A percentile compares a stretch with the other conserved stretches of the same genome.
Conservation (phyloP, 176 grass and related monocot genomes). For the Oryza rufipogon region DNA sequence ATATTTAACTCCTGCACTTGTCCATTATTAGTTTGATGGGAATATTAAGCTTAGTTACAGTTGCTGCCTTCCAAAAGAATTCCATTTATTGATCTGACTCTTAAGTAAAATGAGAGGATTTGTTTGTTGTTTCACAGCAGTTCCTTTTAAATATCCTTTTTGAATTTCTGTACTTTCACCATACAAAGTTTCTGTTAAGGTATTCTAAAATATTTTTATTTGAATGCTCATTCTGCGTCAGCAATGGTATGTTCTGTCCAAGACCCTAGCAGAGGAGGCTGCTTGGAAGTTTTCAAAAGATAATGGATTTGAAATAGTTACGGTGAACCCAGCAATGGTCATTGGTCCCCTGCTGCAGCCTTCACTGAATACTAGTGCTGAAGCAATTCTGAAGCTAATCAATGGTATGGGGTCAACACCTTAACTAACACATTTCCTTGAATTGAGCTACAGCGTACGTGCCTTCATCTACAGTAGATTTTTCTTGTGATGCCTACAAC, state of each 20-base stretch:
- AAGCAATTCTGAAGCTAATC: constrained; percentile 61
- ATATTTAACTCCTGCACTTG: not conserved
- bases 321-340: constrained; percentile 72
- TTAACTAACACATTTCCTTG: not conserved
- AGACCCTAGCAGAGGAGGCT: constrained; percentile 68
- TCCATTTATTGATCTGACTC: constrained; percentile 5
- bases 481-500: not conserved
- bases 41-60: not conserved
- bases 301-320: constrained; percentile 54
- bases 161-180: not conserved
- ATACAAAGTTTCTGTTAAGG: constrained; percentile 9
- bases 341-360: constrained; percentile 68
- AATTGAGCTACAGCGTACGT: not conserved
- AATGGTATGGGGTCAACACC: constrained; percentile 37
- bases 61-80: not conserved
- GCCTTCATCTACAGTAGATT: not conserved
- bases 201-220: not conserved
- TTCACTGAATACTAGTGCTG: constrained; percentile 64
- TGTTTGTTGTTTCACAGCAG: not conserved
- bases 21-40: not conserved
- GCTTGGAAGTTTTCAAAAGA: constrained; percentile 70
- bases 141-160: not conserved
- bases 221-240: constrained; percentile 30
- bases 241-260: constrained; percentile 70
- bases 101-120: not conserved